phyloP scores from a whole-genome alignment of 1,139 yeast species.

The Geotrichum restrictum region DNA sequence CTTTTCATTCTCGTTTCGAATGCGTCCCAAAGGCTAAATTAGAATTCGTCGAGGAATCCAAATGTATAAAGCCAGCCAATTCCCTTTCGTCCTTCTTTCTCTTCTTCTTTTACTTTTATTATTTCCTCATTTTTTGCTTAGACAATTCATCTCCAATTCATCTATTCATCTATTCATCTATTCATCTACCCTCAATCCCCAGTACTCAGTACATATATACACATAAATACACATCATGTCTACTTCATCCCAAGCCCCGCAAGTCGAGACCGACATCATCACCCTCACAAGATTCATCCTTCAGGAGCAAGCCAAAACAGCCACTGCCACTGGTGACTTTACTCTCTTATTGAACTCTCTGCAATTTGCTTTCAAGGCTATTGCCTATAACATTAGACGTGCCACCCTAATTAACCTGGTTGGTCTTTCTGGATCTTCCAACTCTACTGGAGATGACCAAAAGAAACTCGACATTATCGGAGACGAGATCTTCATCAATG shows the following conservation, averaged over 20 bases:
- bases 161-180: no score
- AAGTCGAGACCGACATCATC: conserved; percentile 79
- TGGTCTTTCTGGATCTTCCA: conserved; percentile 78
- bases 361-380: conserved; percentile 94
- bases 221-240: conserved; percentile 5
- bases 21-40: background rate
- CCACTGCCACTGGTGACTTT: conserved; percentile 79
- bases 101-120: background rate
- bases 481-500: conserved; percentile 94
- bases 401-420: conserved; percentile 91
- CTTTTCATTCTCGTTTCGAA: background rate
- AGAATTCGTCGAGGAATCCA: background rate
- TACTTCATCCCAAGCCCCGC: conserved; percentile 15
- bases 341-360: conserved; percentile 80
- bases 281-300: conserved; percentile 86
- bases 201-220: no score
- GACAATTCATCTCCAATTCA: background rate
- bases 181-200: no score
- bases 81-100: background rate
- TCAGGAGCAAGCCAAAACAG: conserved; percentile 70
- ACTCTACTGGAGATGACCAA: conserved; percentile 96
- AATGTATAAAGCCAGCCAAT: background rate
- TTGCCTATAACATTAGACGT: conserved; percentile 91
- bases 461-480: conserved; percentile 96
- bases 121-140: background rate